These are phyloP conservation scores for Rugonectria rugulosa DNA, from an alignment of 2,329 filamentous ascomycete species.

Conservation along the genomic window DNA sequence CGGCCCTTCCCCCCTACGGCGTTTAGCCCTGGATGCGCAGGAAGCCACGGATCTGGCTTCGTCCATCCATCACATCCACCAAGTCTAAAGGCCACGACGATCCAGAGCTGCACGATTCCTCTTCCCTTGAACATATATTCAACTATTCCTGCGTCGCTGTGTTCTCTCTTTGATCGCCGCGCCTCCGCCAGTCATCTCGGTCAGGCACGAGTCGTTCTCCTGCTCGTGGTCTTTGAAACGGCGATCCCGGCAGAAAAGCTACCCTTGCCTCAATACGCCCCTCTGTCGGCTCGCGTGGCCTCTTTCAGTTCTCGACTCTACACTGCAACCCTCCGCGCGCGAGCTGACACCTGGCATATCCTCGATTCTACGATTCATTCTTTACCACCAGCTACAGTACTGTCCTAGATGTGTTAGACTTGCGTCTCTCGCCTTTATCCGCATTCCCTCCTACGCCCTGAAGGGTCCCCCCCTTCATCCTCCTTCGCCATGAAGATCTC, in stretches of 20 bases:
- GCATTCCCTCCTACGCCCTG: conserved; percentile 28
- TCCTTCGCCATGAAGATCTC: conserved; percentile 56
- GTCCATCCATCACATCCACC: too few relatives aligned
- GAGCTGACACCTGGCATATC: conserved; percentile 12
- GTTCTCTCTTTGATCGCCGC: conserved; percentile 1
- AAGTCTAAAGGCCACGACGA: conserved; percentile 35
- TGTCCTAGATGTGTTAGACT: conserved; percentile 36
- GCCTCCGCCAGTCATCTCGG: conserved; percentile 5
- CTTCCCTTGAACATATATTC: too few relatives aligned
- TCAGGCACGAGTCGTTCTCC: conserved; percentile 27
- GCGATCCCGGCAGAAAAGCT: conserved; percentile 1
- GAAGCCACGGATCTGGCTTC: too few relatives aligned
- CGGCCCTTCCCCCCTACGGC: neutral
- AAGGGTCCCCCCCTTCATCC: conserved; percentile 20
- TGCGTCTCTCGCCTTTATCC: conserved; percentile 23
- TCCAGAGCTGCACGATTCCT: too few relatives aligned
- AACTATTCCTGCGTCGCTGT: too few relatives aligned
- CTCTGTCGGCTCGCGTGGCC: conserved; percentile 23
- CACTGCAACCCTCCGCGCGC: neutral
- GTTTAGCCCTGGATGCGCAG: neutral
- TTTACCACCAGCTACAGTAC: conserved; percentile 15
- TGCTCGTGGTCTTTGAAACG: neutral
- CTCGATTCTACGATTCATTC: conserved; percentile 16
- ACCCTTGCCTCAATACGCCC: neutral
- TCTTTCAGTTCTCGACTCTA: conserved; percentile 12